Base-by-base conservation (phyloP, 2,329 filamentous ascomycete species). In the Teratosphaeriaceae sp. region DNA sequence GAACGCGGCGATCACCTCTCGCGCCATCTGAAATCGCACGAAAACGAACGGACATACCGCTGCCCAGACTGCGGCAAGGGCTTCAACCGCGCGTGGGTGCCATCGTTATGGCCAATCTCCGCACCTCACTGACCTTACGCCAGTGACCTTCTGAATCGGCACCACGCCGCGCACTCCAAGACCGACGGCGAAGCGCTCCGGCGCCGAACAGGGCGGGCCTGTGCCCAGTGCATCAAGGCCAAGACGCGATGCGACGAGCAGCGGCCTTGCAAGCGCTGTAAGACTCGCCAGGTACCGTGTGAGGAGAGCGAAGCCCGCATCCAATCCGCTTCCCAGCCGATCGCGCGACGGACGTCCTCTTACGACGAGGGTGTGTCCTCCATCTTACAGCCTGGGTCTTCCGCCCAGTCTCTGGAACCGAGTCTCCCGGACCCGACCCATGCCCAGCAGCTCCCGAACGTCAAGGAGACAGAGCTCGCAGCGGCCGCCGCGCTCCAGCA, bases 221-320 rank as follows among this genome's bases (percentile, higher is more conserved):
- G 55, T 31, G 45, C 52, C 34, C 45, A 47, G 3, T 56, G 55
- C 26, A 56, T 57, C 35, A 49, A 46, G 22, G 49, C 55, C 3
- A 57, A 57, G 43, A 57, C 55, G 11, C 54, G 51, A 35, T 56
- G 53, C 24, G 53, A 58, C 29, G 52, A 56, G 22, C 45, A 54
- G 21, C 36, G 55, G 6, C 55, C 53, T 20, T 58, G 53, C 33
- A 53, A 54, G 40, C 50, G 55, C 21, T 58, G 55, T 37, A 52
- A 47, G 24, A 47, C 41, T 12, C 43, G 51, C 5, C 44, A 50
- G 3, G 48, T 55, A 5, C 9, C 38, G 2, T 58, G 55, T 43
- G 34, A 48, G n/a, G 52, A 56, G 24, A 52, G 38, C 18, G 52
- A 57, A 22, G 43, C 38, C n/a, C 46, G 52, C 26, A 47, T 42